These are phyloP conservation scores for Erodium moschatum DNA, from an alignment of 441 rosid species.

Conservation along the genomic window DNA sequence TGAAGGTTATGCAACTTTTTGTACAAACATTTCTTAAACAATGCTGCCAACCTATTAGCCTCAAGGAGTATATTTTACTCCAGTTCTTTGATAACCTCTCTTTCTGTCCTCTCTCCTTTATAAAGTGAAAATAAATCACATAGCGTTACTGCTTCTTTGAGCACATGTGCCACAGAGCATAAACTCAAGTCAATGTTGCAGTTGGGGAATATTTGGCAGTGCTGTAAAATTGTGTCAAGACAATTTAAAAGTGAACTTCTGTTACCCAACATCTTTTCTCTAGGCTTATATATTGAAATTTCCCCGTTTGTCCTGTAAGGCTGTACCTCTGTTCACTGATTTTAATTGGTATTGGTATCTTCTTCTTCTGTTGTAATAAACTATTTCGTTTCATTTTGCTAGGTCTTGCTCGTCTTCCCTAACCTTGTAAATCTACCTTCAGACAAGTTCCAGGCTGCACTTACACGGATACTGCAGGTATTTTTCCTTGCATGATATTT, in stretches of 20 bases:
- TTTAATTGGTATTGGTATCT: background rate
- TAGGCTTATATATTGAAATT: too few relatives aligned
- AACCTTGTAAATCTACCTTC: slow-evolving; percentile 70
- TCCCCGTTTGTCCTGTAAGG: too few relatives aligned
- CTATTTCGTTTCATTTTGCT: slow-evolving; percentile 19
- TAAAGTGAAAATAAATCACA: too few relatives aligned
- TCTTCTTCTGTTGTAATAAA: background rate
- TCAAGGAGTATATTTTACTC: too few relatives aligned
- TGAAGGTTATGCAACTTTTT: too few relatives aligned
- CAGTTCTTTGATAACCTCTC: too few relatives aligned
- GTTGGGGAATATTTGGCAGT: background rate
- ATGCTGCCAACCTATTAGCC: too few relatives aligned
- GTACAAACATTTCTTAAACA: too few relatives aligned
- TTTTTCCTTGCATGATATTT: slow-evolving; percentile 16
- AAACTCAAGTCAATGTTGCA: background rate
- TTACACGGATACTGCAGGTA: slow-evolving; percentile 75
- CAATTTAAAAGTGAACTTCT: background rate
- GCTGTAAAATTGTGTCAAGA: background rate
- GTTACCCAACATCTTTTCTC: background rate
- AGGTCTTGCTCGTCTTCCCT: slow-evolving; percentile 68
- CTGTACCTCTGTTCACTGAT: background rate
- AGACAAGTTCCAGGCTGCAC: slow-evolving; percentile 79
- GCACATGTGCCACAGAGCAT: too few relatives aligned
- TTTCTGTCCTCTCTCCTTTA: too few relatives aligned
- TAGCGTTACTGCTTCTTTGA: too few relatives aligned